Base-by-base conservation (phyloP, 2,329 filamentous ascomycete genomes). In the Chaetothyriales sp. region DNA sequence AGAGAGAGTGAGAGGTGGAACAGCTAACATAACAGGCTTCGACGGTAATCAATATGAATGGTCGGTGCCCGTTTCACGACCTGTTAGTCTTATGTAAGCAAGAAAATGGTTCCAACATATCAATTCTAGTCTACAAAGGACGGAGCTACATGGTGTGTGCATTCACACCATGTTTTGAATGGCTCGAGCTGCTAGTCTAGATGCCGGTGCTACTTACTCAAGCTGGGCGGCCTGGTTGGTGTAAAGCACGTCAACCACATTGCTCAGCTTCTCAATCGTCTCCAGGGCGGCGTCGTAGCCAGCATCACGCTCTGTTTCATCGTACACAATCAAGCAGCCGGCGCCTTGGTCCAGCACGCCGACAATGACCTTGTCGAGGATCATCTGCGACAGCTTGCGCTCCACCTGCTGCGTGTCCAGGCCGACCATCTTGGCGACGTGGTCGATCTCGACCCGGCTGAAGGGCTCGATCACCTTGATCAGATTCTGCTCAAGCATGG, bases 391-490 rank as follows among this genome's bases (percentile, higher is more conserved):
- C 57, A 98, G 77, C 77, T 98, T 98, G 62, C 89, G 81, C 79
- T 98, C 93, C 53, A 98, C 92, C 73, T 96, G 90, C 68, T 87
- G 83, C 22, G 86, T 94, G 67, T 96, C 92, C 55, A 98, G 76
- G 42, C 90, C 89, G 49, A 98, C 92, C 84, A 96, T 94, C 74
- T 92, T 88, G 60, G 92, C 90, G 62, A 98, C 87, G 67, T 98
- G 92, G 61, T 83, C 84, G 62, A 98, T 94, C 72, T 98, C 92
- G 49, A 98, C 92, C 55, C 89, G 81, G 63, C 86, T 94, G 73
- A 96, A 98, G 19, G 92, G 92, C 76, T 98, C 92, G 65, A 98
- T 98, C 56, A 98, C 92, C 76, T 98, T 96, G 78, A 96, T 93
- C 43, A 98, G 78, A 70, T 98, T 98, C 77, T 98, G 92, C 75